phyloP scores from a whole-genome alignment of 2,329 filamentous ascomycete genomes.

The Pseudogymnoascus sp. region DNA sequence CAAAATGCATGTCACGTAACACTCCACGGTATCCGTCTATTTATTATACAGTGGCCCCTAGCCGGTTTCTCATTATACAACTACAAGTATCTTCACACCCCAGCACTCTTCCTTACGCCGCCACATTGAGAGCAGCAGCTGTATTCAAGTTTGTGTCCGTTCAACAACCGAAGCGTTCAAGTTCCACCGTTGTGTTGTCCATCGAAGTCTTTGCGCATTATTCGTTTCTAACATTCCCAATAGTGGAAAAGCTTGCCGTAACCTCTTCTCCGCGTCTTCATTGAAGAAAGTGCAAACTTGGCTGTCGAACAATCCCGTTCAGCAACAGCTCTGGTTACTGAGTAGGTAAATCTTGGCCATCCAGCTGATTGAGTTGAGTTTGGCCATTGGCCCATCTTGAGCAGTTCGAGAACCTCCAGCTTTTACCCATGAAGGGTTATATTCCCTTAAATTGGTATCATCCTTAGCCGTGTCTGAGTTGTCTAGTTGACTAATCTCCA shows the following conservation, averaged over 20 bases:
- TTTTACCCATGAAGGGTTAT: neutral
- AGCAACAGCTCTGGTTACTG: neutral
- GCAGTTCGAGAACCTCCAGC: neutral
- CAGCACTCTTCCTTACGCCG: neutral
- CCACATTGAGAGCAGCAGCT: neutral
- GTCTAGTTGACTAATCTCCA: constrained; percentile 37
- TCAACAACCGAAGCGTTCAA: neutral
- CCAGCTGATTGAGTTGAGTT: neutral
- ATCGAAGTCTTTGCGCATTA: neutral
- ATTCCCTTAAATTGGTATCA: neutral
- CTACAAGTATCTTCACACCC: neutral
- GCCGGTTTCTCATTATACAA: neutral
- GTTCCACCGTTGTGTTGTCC: neutral
- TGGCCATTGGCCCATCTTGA: neutral
- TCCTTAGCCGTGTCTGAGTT: neutral
- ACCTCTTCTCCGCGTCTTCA: neutral
- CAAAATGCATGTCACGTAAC: neutral
- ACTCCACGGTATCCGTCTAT: neutral
- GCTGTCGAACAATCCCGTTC: neutral
- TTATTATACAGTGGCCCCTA: neutral
- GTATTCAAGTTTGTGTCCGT: neutral
- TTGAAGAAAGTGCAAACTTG: neutral
- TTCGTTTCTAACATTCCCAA: neutral
- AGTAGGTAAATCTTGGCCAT: neutral
- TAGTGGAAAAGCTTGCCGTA: neutral